These are phyloP conservation scores for Massarina eburnea DNA, from an alignment of 2,329 filamentous ascomycete genomes.

Conservation along the genomic window DNA sequence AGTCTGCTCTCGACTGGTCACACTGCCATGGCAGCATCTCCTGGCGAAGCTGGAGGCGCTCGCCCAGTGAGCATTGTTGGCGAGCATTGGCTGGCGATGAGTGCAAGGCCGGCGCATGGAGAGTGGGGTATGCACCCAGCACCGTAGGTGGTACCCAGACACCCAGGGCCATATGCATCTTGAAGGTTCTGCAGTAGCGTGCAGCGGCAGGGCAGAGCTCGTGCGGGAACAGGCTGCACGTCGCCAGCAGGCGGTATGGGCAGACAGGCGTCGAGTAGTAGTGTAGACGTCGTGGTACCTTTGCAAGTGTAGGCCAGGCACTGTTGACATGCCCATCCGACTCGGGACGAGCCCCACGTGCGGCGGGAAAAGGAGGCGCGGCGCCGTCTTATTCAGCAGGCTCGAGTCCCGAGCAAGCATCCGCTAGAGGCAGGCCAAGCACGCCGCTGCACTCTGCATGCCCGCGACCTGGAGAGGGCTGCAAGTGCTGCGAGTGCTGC, in stretches of 20 bases:
- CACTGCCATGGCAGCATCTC: slow-evolving; percentile 22
- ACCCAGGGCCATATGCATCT: slow-evolving; percentile 25
- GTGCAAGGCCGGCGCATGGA: slow-evolving; percentile 10
- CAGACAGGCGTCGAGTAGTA: no score
- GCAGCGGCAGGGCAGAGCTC: slow-evolving; percentile 13
- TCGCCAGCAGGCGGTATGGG: background rate
- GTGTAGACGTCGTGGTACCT: no score
- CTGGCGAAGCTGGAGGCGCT: slow-evolving; percentile 22
- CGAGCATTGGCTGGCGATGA: slow-evolving; percentile 18
- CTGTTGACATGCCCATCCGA: background rate
- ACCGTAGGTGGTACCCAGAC: no score
- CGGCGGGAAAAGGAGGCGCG: slow-evolving; percentile 18
- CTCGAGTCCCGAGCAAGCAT: slow-evolving; percentile 19
- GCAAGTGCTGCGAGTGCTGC: background rate
- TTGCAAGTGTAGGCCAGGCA: background rate
- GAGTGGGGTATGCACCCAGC: slow-evolving; percentile 30
- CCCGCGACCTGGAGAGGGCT: slow-evolving; percentile 16
- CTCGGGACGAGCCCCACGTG: slow-evolving; percentile 18
- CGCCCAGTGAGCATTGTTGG: slow-evolving; percentile 3
- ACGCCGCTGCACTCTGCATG: background rate
- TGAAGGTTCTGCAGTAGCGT: slow-evolving; percentile 22
- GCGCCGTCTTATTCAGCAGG: slow-evolving; percentile 13
- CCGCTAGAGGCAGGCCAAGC: slow-evolving; percentile 15
- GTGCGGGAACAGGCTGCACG: slow-evolving; percentile 8
- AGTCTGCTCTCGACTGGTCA: slow-evolving; percentile 15